Base-by-base conservation (phyloP, 176 grass and related monocot species). In the Typha latifolia region DNA sequence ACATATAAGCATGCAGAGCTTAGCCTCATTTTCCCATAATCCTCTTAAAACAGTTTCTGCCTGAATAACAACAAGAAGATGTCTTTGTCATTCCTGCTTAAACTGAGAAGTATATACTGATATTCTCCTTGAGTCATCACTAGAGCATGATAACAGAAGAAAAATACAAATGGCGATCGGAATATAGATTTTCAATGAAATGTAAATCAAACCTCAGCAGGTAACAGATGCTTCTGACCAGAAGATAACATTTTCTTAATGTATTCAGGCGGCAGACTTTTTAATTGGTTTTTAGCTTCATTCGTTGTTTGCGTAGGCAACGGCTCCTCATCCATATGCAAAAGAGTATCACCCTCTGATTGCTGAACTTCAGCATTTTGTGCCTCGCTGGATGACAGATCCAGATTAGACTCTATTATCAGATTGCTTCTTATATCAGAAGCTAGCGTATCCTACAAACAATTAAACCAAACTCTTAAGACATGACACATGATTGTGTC, bases 1-100 rank as follows among this genome's bases (percentile, higher is more conserved):
- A 47, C 82, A 89, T 31, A 96, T 66, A 59, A 89, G 74, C 67
- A 65, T 84, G 81, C 88, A 96, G 52, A 96, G 71, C 34, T 61
- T 84, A 19, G 78, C 43, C 76, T 96, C 82, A 48, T 91, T 89
- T 66, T 89, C 76, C 92, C 92, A 96, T 29, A 91, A 78, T n/a
- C 66, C 75, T 63, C 86, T 82, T 47, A 96, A 66, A 77, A 96
- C 82, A 70, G 61, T 72, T 85, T 91, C 85, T 63, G 84, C 92
- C 92, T 96, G 74, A 50, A 11, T 29, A 63, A 12, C 55, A 47
- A 76, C 66, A 81, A 62, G 21, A 67, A 55, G 37, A 43, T 10
- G 37, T 43, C 34, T 43, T 43, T 43, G 34, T 43, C 34, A 43
- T 7, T 43, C 10, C 37, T 43, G 37, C 37, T 43, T 43, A 43